phyloP scores from a whole-genome alignment of 768 basidiomycete species.

The Leccinum uliginosum region DNA sequence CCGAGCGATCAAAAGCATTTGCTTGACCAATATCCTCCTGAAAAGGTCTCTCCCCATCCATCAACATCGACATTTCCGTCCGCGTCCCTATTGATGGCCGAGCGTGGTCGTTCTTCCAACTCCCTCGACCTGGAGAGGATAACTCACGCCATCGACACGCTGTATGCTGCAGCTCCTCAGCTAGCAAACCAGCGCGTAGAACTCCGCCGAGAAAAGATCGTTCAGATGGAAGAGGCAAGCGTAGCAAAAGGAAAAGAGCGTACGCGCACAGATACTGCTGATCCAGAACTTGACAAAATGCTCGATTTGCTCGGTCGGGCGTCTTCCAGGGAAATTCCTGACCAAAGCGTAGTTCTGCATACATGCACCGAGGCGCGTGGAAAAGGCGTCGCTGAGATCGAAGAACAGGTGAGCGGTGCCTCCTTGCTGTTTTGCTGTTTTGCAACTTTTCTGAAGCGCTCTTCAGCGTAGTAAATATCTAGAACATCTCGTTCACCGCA shows the following conservation, averaged over 20 bases:
- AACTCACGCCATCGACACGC: constrained; percentile 82
- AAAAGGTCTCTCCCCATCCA: constrained; percentile 14
- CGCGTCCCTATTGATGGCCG: neutral
- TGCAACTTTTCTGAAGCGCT: constrained; percentile 5
- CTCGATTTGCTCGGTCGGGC: constrained; percentile 69
- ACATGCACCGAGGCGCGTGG: constrained; percentile 56
- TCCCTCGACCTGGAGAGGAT: constrained; percentile 81
- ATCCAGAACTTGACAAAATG: constrained; percentile 62
- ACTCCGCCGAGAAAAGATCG: constrained; percentile 64
- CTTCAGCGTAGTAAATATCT: constrained; percentile 71
- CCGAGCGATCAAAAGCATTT: constrained; percentile 7
- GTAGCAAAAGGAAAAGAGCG: constrained; percentile 48
- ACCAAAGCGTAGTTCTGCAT: constrained; percentile 69
- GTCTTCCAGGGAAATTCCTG: constrained; percentile 57
- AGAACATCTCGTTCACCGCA: constrained; percentile 66
- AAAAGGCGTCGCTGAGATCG: constrained; percentile 48
- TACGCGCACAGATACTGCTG: constrained; percentile 30
- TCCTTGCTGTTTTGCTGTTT: neutral
- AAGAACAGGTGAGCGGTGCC: constrained; percentile 52
- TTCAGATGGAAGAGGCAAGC: constrained; percentile 69
- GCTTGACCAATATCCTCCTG: constrained; percentile 16
- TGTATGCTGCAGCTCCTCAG: constrained; percentile 84
- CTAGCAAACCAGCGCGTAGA: constrained; percentile 92
- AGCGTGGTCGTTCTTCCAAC: constrained; percentile 28
- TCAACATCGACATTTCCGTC: neutral